These are phyloP conservation scores for Termitomyces sp. DNA, from an alignment of 768 basidiomycete species.

Conservation along the genomic window DNA sequence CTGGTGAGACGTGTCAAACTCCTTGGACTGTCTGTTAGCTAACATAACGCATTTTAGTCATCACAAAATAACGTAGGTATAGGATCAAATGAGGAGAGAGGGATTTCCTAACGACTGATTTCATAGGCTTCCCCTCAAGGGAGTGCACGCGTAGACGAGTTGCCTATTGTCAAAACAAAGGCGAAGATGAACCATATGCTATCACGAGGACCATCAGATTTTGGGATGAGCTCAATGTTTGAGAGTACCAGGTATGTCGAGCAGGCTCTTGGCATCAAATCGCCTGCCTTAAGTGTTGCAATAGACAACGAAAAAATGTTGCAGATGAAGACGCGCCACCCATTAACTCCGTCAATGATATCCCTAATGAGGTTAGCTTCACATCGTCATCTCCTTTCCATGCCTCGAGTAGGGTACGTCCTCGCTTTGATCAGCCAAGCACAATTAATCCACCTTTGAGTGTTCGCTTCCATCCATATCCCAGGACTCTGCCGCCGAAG, in stretches of 20 bases:
- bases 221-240: conserved; percentile 85
- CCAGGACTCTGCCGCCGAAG: conserved; percentile 36
- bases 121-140: conserved; percentile 44
- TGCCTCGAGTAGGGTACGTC: conserved; percentile 33
- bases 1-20: conserved; percentile 45
- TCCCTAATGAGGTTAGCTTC: conserved; percentile 52
- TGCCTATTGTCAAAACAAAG: conserved; percentile 73
- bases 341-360: conserved; percentile 68
- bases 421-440: conserved; percentile 3
- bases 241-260: conserved; percentile 55
- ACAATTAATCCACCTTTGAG: neutral
- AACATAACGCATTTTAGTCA: conserved; percentile 17
- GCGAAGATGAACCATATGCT: conserved; percentile 74
- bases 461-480: neutral
- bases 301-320: conserved; percentile 55
- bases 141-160: conserved; percentile 64
- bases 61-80: conserved; percentile 54
- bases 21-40: neutral
- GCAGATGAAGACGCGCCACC: conserved; percentile 82
- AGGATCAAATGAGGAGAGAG: neutral
- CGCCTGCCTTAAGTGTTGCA: neutral
- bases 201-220: conserved; percentile 56
- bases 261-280: neutral
- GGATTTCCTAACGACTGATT: neutral
- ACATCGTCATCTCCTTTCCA: conserved; percentile 35